Base-by-base conservation (phyloP, 208 protist genomes). In the Angomonas ambiguus region DNA sequence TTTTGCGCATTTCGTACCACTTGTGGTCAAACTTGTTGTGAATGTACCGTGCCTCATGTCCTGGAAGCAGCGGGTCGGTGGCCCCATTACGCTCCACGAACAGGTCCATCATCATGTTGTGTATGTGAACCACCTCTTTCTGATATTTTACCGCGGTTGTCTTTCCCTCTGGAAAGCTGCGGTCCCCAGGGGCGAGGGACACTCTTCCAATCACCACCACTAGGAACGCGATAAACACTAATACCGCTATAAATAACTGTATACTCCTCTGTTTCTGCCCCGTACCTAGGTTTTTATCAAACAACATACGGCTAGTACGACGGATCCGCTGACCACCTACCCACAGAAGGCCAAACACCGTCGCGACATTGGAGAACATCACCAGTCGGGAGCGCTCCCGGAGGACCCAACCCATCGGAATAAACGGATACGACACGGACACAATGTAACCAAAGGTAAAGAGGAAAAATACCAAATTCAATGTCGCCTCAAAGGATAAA, bases 351-450 rank as follows among this genome's bases (percentile, higher is more conserved):
- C 45, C 0, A 71, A 82, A 83, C 22, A 77, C 31, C 8, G 49
- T n/a, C 24, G 57, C 33, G 10, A 80, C 57, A 28, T 85, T 77
- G 0, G 74, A 25, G 1, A 86, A 41, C 16, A 84, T 78, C 27
- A 85, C 51, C 34, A 51, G 48, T 31, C 77, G 57, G 3, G 83
- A 80, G 51, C 69, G 70, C 62, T 93, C 83, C 30, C 87, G 80
- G 27, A 91, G 51, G 5, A 93, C n/a, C 74, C 76, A 85, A 2
- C 51, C 87, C 67, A 87, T 74, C 11, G 83, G 83, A 42, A 91
- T 83, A 63, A 93, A 93, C 22, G 87, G 87, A 66, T 89, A 93
- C 4, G 77, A 88, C 51, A 84, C 82, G 70, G 69, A 74, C n/a
- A 87, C 62, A 24, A 74, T 77, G 74, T 83, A 83, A 18, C 88